Evolutionary conservation across 2,329 filamentous ascomycete genomes (phyloP), one percentile per base, ranked within the genome.

Genomic region (Beauveria brongniartii): DNA sequence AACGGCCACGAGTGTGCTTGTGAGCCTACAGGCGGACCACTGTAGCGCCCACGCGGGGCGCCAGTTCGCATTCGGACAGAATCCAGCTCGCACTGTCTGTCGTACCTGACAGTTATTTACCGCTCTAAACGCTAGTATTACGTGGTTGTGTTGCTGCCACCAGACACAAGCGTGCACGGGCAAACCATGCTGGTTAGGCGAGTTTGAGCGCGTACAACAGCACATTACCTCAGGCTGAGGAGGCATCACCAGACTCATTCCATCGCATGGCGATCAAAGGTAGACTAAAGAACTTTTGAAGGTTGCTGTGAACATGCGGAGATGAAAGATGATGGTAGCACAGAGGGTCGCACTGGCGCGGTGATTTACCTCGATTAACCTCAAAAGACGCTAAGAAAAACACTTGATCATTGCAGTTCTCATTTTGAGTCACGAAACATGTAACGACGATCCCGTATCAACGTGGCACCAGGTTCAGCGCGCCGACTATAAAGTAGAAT

Each of bases 401-500:
- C 16, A 40, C 16, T n/a, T 16, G 24, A 53, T 51, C 3, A 51
- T 48, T 51, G 18, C 22, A 51, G 8, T 54, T 58, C 16, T n/a
- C 7, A 14, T 3, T 41, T 30, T 51, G 8, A 24, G 28, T 3
- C 3, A 51, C 20, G 20, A 37, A 52, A 28, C 28, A 46, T 47
- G 22, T 41, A n/a, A 9, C 22, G 10, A 6, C 14, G 1, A 16
- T 16, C 16, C 3, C 10, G 28, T 37, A 26, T 30, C 14, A 61
- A 7, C 30, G 47, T 40, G 34, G 9, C n/a, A 47, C 41, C 34
- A 52, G n/a, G 20, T 22, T 48, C 46, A 58, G 22, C 40, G 18
- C n/a, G 30, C 16, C 41, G 24, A 57, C 22, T 37, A 61, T 37
- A 55, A 59, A 52, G 37, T 55, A 66, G 34, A 64, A 51, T 28